Percentiles rank a stretch among this genome's conserved stretches.
phyloP scores from a whole-genome alignment of 257 asterid genomes.

The Ballota nigra region DNA sequence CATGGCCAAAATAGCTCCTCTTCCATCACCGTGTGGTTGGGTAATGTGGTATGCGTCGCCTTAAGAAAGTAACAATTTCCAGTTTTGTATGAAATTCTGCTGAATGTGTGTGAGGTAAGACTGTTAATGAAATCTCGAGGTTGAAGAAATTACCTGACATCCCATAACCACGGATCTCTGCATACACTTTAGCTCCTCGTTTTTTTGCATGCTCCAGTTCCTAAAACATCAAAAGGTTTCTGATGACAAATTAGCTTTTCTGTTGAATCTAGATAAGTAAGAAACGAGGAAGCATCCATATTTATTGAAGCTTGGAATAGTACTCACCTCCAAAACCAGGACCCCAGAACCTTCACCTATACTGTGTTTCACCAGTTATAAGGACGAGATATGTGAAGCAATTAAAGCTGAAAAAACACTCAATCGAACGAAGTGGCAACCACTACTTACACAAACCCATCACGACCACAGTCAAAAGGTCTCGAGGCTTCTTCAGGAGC shows the following conservation, averaged over 20 bases:
- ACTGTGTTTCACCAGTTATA: slow-evolving; percentile 46
- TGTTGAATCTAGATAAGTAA: neutral
- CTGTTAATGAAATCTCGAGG: neutral
- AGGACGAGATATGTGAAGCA: slow-evolving; percentile 19
- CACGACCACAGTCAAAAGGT: slow-evolving; percentile 91
- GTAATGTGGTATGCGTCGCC: slow-evolving; percentile 97
- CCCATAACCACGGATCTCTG: slow-evolving; percentile 94
- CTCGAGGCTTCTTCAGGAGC: slow-evolving; percentile 81
- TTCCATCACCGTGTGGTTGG: slow-evolving; percentile 85
- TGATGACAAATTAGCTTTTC: neutral
- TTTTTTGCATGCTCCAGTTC: slow-evolving; percentile 89
- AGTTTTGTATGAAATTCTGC: slow-evolving; percentile 19
- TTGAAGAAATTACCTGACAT: slow-evolving; percentile 66
- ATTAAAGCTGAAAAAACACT: slow-evolving; percentile 12
- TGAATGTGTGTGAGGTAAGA: neutral
- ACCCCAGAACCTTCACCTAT: slow-evolving; percentile 96
- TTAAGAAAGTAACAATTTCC: slow-evolving; percentile 29
- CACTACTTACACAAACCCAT: slow-evolving; percentile 90
- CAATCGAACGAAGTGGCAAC: neutral
- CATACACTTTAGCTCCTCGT: slow-evolving; percentile 87
- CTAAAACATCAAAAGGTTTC: slow-evolving; percentile 34
- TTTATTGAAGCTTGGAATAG: slow-evolving; percentile 6
- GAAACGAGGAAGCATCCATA: neutral
- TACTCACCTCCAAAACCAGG: slow-evolving; percentile 87
- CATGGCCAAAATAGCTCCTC: slow-evolving; percentile 95